Evolutionary conservation across 306 rosid genomes (phyloP).

Genomic region (Abrus pulchellus): DNA sequence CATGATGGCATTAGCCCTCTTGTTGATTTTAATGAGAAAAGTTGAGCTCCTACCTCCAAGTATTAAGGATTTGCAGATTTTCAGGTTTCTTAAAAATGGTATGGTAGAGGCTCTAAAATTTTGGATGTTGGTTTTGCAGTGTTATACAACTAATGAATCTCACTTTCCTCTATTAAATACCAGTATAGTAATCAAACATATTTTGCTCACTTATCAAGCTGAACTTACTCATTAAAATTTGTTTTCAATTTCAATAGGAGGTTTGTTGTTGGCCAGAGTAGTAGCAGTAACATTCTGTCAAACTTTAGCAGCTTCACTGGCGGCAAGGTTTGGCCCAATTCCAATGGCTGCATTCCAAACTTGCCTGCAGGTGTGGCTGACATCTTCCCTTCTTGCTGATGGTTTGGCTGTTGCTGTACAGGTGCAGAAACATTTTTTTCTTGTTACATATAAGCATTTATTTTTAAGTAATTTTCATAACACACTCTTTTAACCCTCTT

Average conservation of each 20-base stretch:
- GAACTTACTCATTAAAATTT: conserved; percentile 4
- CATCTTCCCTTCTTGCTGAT: conserved; percentile 92
- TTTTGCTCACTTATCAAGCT: neutral
- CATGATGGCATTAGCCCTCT: conserved; percentile 73
- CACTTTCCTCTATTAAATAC: neutral
- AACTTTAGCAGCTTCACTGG: conserved; percentile 89
- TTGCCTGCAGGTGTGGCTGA: conserved; percentile 91
- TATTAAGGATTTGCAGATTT: conserved; percentile 77
- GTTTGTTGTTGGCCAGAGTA: conserved; percentile 75
- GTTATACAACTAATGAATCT: conserved; percentile 14
- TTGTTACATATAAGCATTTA: no score
- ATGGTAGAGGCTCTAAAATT: conserved; percentile 17
- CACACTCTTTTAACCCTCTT: no score
- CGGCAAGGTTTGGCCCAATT: conserved; percentile 81
- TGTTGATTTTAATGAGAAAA: conserved; percentile 66
- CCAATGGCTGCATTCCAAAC: conserved; percentile 98
- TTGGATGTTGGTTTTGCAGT: neutral
- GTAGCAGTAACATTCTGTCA: conserved; percentile 96
- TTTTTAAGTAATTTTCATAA: no score
- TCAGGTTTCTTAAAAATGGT: conserved; percentile 89
- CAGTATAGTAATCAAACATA: neutral
- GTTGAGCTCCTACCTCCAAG: conserved; percentile 82
- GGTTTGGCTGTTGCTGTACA: conserved; percentile 94
- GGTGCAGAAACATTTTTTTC: conserved; percentile 50
- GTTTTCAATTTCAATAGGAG: conserved; percentile 58